A percentile compares a stretch with the other conserved stretches of the same genome.
These are phyloP conservation scores for Psilocybe sp. DNA, from an alignment of 768 basidiomycete species.

Conservation along the genomic window DNA sequence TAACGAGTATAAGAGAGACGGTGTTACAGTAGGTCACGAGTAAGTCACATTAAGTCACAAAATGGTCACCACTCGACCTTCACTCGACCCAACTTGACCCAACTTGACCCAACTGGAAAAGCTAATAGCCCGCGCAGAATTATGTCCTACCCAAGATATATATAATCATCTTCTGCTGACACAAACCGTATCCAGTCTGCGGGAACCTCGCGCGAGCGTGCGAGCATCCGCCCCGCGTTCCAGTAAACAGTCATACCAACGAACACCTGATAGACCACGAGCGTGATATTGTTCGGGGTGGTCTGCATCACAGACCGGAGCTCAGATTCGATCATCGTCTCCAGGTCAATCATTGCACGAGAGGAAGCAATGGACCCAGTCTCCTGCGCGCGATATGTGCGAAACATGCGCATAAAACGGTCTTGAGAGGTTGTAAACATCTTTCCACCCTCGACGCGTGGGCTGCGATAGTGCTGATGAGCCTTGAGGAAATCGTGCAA, in stretches of 20 bases:
- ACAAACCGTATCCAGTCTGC: no score
- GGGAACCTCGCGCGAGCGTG: no score
- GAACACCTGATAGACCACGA: conserved; percentile 8
- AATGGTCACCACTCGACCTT: no score
- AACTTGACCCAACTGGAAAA: no score
- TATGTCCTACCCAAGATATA: no score
- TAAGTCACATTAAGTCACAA: no score
- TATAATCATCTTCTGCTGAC: no score
- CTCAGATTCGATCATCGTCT: not conserved
- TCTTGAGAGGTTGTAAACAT: conserved; percentile 9
- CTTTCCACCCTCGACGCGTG: conserved; percentile 4
- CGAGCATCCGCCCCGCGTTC: conserved; percentile 2
- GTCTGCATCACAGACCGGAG: conserved; percentile 1
- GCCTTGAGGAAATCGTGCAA: not conserved
- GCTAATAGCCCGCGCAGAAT: no score
- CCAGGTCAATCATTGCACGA: not conserved
- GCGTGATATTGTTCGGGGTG: conserved; percentile 7
- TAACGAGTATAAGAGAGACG: no score
- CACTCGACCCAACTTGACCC: no score
- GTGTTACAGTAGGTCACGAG: no score
- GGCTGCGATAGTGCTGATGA: conserved; percentile 11
- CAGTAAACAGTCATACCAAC: conserved; percentile 2
- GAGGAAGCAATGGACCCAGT: not conserved
- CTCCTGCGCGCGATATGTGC: not conserved
- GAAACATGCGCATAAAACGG: conserved; percentile 8